Evolutionary conservation across 768 basidiomycete genomes (phyloP).

Genomic region (Termitomyces sp.): DNA sequence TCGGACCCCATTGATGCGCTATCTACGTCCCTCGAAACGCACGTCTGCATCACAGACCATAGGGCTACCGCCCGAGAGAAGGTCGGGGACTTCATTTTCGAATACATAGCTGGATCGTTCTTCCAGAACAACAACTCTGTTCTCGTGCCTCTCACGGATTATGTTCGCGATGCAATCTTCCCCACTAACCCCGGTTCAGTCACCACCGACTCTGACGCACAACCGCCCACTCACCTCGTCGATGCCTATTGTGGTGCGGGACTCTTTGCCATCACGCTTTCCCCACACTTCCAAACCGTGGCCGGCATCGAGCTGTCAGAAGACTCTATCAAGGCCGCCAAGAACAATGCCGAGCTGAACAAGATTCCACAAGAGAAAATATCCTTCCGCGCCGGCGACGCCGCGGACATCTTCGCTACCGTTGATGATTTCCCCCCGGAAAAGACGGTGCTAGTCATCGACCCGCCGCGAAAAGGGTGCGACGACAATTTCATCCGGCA

Average conservation of each 20-base stretch:
- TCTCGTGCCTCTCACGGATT: constrained; percentile 76
- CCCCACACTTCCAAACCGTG: constrained; percentile 67
- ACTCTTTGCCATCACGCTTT: constrained; percentile 82
- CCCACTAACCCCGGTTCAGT: constrained; percentile 17
- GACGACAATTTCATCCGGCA: constrained; percentile 78
- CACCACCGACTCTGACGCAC: constrained; percentile 8
- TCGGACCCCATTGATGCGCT: constrained; percentile 30
- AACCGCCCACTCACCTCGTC: constrained; percentile 76
- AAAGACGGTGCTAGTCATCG: constrained; percentile 70
- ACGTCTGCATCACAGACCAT: constrained; percentile 83
- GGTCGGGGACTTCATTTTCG: constrained; percentile 78
- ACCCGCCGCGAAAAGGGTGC: constrained; percentile 95
- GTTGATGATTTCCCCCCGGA: constrained; percentile 63
- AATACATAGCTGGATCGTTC: constrained; percentile 85
- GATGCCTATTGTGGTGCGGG: constrained; percentile 94
- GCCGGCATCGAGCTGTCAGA: constrained; percentile 85
- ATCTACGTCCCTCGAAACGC: constrained; percentile 42
- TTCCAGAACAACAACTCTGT: constrained; percentile 99
- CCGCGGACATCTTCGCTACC: constrained; percentile 75
- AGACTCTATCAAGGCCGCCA: constrained; percentile 67
- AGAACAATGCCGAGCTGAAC: constrained; percentile 64
- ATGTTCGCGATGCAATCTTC: constrained; percentile 76
- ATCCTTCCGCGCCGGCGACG: constrained; percentile 77
- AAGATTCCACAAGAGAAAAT: constrained; percentile 51
- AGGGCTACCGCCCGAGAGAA: constrained; percentile 77